phyloP scores from a whole-genome alignment of 176 grass and related monocot genomes.

The Zea luxurians region DNA sequence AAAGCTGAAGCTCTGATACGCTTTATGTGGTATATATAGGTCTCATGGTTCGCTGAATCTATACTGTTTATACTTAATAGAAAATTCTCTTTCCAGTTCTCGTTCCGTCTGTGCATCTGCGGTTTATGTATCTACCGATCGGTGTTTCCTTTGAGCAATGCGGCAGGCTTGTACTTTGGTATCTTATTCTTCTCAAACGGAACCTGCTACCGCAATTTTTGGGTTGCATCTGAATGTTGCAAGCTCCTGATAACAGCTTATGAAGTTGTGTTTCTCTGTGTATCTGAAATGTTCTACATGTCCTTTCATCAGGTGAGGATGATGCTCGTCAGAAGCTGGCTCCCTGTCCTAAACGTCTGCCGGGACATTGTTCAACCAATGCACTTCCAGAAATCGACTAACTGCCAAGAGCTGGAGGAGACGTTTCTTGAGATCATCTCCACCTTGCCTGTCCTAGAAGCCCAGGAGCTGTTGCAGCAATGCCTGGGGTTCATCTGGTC shows the following conservation, averaged over 20 bases:
- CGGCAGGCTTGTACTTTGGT: neutral
- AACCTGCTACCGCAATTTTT: neutral
- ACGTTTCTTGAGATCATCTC: constrained; percentile 86
- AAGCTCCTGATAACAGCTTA: neutral
- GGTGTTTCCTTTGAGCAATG: neutral
- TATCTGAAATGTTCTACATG: constrained; percentile 6
- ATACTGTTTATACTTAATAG: neutral
- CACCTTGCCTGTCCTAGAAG: constrained; percentile 57
- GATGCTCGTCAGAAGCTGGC: constrained; percentile 73
- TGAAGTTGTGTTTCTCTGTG: neutral
- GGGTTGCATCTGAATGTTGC: no score
- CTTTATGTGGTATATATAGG: neutral
- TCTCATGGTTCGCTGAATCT: neutral
- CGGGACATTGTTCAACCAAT: constrained; percentile 56
- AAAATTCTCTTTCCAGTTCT: neutral
- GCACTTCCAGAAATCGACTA: constrained; percentile 50
- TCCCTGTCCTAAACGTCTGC: constrained; percentile 82
- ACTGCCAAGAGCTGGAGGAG: constrained; percentile 72
- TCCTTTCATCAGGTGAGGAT: constrained; percentile 60
- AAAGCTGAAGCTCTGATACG: neutral
- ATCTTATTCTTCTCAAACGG: neutral
- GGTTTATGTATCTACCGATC: neutral
- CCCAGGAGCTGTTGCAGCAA: constrained; percentile 70
- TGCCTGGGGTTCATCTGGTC: constrained; percentile 71
- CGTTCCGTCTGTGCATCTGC: neutral